phyloP scores from a whole-genome alignment of 108 stramenopile species.

The Cyclotella distinguenda region DNA sequence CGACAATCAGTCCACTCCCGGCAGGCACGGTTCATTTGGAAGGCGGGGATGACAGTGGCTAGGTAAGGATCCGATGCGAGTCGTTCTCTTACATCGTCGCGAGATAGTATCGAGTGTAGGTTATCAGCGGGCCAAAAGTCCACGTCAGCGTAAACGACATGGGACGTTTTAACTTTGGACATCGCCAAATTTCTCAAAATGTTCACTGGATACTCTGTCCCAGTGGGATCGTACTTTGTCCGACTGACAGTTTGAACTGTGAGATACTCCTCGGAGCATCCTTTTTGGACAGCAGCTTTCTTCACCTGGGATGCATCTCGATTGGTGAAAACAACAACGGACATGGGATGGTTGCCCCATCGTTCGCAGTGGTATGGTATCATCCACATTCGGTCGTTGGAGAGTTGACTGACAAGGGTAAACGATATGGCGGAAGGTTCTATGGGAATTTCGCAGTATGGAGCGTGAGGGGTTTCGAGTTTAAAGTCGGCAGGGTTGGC shows the following conservation, averaged over 20 bases:
- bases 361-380: constrained; percentile 74
- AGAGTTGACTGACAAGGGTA: constrained; percentile 76
- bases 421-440: constrained; percentile 20
- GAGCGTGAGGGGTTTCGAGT: constrained; percentile 36
- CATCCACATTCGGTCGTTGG: constrained; percentile 81
- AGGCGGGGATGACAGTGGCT: constrained; percentile 78
- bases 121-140: constrained; percentile 84
- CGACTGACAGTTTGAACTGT: constrained; percentile 47
- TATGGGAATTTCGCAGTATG: constrained; percentile 33
- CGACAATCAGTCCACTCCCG: constrained; percentile 57
- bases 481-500: constrained; percentile 32
- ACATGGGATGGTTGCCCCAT: constrained; percentile 67
- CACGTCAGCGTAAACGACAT: constrained; percentile 85
- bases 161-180: constrained; percentile 56
- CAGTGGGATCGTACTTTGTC: constrained; percentile 34
- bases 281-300: constrained; percentile 21
- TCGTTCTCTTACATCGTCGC: constrained; percentile 28
- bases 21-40: constrained; percentile 71
- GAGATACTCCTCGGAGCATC: constrained; percentile 37
- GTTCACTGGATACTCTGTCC: constrained; percentile 89
- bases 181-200: constrained; percentile 83
- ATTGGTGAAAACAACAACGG: constrained; percentile 69
- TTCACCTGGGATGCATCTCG: constrained; percentile 28
- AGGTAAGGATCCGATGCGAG: constrained; percentile 50
- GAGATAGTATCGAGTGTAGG: constrained; percentile 53